phyloP scores from a whole-genome alignment of 2,329 filamentous ascomycete genomes.

The Metarhizium sp. region DNA sequence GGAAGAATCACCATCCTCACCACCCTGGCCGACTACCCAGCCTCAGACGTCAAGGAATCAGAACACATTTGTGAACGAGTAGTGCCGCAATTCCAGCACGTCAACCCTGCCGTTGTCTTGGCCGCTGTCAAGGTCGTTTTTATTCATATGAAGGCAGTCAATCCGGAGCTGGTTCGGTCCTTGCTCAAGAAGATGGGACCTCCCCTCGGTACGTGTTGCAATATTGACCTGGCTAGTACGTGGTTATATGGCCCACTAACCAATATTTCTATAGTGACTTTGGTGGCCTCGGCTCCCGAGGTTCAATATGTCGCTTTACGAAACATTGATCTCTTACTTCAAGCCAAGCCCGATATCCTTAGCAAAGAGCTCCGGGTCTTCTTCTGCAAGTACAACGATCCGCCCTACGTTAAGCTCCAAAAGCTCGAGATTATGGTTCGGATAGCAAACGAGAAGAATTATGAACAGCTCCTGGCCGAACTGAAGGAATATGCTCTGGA shows the following conservation, averaged over 20 bases:
- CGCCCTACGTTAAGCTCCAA: slow-evolving; percentile 92
- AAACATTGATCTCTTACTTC: slow-evolving; percentile 91
- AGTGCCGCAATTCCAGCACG: slow-evolving; percentile 93
- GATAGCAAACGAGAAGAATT: slow-evolving; percentile 95
- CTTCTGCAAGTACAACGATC: slow-evolving; percentile 99
- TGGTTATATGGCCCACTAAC: not conserved
- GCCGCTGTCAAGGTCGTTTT: slow-evolving; percentile 98
- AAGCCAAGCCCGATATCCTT: slow-evolving; percentile 92
- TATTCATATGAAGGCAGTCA: slow-evolving; percentile 83
- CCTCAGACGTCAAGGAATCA: slow-evolving; percentile 84
- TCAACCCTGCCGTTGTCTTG: slow-evolving; percentile 92
- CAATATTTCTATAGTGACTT: slow-evolving; percentile 54
- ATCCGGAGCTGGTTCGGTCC: slow-evolving; percentile 65
- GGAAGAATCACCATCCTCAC: slow-evolving; percentile 88
- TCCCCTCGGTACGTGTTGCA: slow-evolving; percentile 58
- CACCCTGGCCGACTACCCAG: slow-evolving; percentile 79
- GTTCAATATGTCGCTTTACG: slow-evolving; percentile 95
- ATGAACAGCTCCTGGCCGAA: slow-evolving; percentile 87
- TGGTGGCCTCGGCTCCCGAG: slow-evolving; percentile 91
- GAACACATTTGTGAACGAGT: slow-evolving; percentile 98
- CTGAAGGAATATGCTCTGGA: slow-evolving; percentile 96
- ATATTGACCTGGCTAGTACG: not conserved
- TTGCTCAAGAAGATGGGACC: slow-evolving; percentile 99
- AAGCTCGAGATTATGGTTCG: slow-evolving; percentile 99
- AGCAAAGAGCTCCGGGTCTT: slow-evolving; percentile 97